Base-by-base conservation (phyloP, 139 green algal genomes). In the Micractinium sp. region DNA sequence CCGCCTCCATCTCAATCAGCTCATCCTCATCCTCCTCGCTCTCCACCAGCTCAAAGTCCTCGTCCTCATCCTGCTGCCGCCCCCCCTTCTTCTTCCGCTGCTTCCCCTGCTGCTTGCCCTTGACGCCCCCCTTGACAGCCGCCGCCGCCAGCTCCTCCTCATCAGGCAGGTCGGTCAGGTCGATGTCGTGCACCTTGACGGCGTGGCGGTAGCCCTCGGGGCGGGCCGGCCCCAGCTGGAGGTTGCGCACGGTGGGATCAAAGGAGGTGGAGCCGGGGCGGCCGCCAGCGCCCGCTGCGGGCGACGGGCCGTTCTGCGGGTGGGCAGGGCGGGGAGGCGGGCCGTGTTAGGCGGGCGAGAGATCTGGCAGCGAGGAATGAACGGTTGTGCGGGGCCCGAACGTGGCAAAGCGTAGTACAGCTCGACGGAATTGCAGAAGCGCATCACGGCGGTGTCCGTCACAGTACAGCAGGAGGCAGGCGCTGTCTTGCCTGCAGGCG, bases 161-260 rank as follows among this genome's bases (percentile, higher is more conserved):
- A 15, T 35, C 12, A 27, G 69, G 73, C 4, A 79, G 73, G 4
- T 9, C 73, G n/a, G 73, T 41, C 4, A 79, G 73, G n/a, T 41
- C 73, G 2, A 79, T n/a, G n/a, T 41, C 73, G 19, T 39, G 82
- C 35, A 67, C 83, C 67, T 89, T 85, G 36, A 90, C 86, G 3
- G 76, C 60, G 39, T 90, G 63, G 60, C 77, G 76, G 38, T 86
- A 90, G 63, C 86, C 77, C 36, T 79, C 60, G 5, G 78, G 23
- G 3, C 66, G 35, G 0, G 38, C 38, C 16, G 47, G 13, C 5
- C 38, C 47, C n/a, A 90, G 63, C 61, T 80, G 41, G 1, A 90
- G 61, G 78, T 86, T 90, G 38, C 86, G 76, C 38, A 90, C 86
- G 0, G 86, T 86, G 31, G 86, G 86, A 77, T 90, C 86, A 29